Evolutionary conservation across 805 yeast genomes (phyloP).

Genomic region (Saccharomycopsis babjevae): DNA sequence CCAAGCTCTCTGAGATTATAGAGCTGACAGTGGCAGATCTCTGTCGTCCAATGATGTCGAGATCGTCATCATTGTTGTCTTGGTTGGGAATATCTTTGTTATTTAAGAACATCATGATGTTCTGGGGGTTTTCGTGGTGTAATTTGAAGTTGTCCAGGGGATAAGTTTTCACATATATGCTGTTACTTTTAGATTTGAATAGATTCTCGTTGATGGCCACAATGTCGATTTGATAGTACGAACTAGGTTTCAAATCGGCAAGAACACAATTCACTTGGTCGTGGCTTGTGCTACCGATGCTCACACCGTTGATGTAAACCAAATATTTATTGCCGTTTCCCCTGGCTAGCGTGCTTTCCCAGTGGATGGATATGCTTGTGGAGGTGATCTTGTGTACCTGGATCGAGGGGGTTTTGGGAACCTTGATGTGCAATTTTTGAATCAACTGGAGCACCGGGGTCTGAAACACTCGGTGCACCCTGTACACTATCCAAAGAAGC

Average conservation of each 20-base stretch:
- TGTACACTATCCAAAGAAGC: slow-evolving; percentile 6
- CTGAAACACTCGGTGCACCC: slow-evolving; percentile 4
- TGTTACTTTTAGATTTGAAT: slow-evolving; percentile 10
- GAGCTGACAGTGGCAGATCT: not conserved
- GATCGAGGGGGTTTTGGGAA: slow-evolving; percentile 16
- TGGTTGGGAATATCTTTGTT: not conserved
- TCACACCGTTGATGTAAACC: slow-evolving; percentile 11
- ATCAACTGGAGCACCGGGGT: slow-evolving; percentile 7
- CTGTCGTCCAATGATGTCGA: not conserved
- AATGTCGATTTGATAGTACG: slow-evolving; percentile 17
- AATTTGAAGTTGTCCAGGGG: slow-evolving; percentile 1
- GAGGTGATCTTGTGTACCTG: slow-evolving; percentile 6
- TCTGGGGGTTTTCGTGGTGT: slow-evolving; percentile 13
- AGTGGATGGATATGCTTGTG: slow-evolving; percentile 4
- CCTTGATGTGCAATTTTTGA: slow-evolving; percentile 7
- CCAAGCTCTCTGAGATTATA: not conserved
- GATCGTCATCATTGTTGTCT: not conserved
- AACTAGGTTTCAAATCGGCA: slow-evolving; percentile 8
- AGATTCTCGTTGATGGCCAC: slow-evolving; percentile 7
- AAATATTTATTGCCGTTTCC: slow-evolving; percentile 11
- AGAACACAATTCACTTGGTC: slow-evolving; percentile 10
- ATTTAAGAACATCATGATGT: slow-evolving; percentile 11
- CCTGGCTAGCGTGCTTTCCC: slow-evolving; percentile 14
- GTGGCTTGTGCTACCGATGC: slow-evolving; percentile 6
- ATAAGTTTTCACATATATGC: slow-evolving; percentile 15